These are phyloP conservation scores for Fraxinus sp. DNA, from an alignment of 305 asterid genomes.

Conservation along the genomic window DNA sequence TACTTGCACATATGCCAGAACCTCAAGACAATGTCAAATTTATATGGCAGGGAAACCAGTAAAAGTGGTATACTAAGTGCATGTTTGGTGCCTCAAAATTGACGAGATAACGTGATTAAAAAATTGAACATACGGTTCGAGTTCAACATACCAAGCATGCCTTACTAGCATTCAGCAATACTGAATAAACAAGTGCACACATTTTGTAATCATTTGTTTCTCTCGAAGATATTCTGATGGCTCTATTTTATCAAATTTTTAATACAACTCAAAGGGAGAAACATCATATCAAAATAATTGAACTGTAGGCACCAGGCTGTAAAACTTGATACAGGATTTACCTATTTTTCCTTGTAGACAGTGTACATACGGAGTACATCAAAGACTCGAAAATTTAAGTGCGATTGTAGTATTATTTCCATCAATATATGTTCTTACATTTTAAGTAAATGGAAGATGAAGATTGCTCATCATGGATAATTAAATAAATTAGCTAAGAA, in stretches of 20 bases:
- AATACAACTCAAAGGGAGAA: not conserved
- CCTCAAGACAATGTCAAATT: not conserved
- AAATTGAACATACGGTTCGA: not conserved
- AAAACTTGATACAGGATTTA: slow-evolving; percentile 7
- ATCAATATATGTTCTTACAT: slow-evolving; percentile 18
- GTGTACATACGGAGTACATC: not conserved
- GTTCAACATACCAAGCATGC: not conserved
- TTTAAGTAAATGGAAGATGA: slow-evolving; percentile 24
- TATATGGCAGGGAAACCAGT: not conserved
- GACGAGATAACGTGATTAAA: not conserved
- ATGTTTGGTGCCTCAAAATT: not conserved
- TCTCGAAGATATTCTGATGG: not conserved
- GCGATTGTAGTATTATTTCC: slow-evolving; percentile 30
- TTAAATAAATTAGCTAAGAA: slow-evolving; percentile 19
- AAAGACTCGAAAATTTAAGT: slow-evolving; percentile 9
- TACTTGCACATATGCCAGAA: slow-evolving; percentile 11
- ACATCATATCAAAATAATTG: not conserved
- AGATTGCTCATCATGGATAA: slow-evolving; percentile 30
- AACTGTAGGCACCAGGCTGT: not conserved
- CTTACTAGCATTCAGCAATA: not conserved
- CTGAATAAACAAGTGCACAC: not conserved
- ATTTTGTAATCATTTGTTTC: not conserved
- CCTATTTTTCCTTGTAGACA: not conserved
- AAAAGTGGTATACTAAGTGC: not conserved
- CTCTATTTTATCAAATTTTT: not conserved